Evolutionary conservation across 1,139 yeast species (phyloP).

Genomic region (Candida smagusa): DNA sequence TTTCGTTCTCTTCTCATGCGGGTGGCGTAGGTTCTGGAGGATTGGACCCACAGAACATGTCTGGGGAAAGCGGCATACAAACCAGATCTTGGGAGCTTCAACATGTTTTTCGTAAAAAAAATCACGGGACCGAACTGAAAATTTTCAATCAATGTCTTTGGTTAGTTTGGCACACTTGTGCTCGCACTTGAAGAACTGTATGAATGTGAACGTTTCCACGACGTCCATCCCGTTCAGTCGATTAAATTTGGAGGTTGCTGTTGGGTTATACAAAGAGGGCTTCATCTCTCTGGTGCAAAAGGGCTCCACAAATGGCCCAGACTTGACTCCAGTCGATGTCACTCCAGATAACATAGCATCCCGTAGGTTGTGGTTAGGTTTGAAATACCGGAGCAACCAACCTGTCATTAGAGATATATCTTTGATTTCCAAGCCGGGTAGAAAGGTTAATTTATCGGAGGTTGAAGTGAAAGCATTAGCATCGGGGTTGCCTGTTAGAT

Average conservation of each 20-base stretch:
- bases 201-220: constrained; percentile 67
- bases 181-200: constrained; percentile 86
- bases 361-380: constrained; percentile 86
- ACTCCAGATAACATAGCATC: constrained; percentile 86
- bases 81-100: no score
- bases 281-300: constrained; percentile 79
- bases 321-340: constrained; percentile 65
- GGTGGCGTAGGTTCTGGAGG: constrained; percentile 5
- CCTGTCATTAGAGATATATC: constrained; percentile 74
- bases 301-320: constrained; percentile 93
- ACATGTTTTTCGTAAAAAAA: no score
- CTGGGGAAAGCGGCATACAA: no score
- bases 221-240: constrained; percentile 85
- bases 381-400: constrained; percentile 78
- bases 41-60: no score
- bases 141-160: constrained; percentile 57
- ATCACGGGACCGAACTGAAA: constrained; percentile 2
- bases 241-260: constrained; percentile 76
- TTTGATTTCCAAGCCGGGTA: constrained; percentile 81
- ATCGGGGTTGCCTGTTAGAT: constrained; percentile 71
- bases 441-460: constrained; percentile 61
- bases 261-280: constrained; percentile 88
- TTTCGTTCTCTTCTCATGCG: constrained; percentile 12
- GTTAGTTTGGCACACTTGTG: constrained; percentile 82
- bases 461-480: constrained; percentile 72